Base-by-base conservation (phyloP, 805 yeast genomes). In the Kodamaea kaohsiungensis region DNA sequence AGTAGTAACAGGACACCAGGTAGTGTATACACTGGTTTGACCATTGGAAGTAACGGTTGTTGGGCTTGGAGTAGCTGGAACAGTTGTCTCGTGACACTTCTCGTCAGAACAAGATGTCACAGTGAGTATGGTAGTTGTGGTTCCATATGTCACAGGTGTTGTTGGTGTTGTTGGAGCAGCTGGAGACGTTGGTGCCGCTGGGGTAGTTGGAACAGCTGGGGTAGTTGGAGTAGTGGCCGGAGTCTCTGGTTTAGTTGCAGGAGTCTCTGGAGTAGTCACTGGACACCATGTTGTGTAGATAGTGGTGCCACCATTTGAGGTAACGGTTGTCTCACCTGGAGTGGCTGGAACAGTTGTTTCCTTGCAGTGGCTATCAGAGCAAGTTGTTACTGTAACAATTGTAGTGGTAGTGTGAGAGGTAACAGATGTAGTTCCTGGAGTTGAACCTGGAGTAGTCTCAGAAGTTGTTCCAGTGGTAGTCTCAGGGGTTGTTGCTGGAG, bases 361-460 rank as follows among this genome's bases (percentile, higher is more conserved):
- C 6, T 10, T 10, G 58, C 74, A 70, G 55, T 59, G 60, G 62
- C 66, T 51, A 52, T 71, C 70, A 22, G 68, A 53, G 61, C 79
- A 75, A 16, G 75, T 66, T 52, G 78, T 73, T 59, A 73, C 64
- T 53, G 79, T 75, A 48, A 69, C 70, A 43, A 65, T 65, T 46
- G 70, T 67, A 55, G 76, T 68, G 30, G 79, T 74, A 55, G 81
- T 73, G 66, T 69, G 78, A 42, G 69, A 65, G 22, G 77, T 73
- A 49, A 56, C 66, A 35, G 73, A 67, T 45, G 70, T n/a, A n/a
- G n/a, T n/a, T n/a, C n/a, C n/a, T n/a, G n/a, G n/a, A n/a, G n/a
- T n/a, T n/a, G n/a, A n/a, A n/a, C n/a, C n/a, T n/a, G n/a, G n/a
- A n/a, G n/a, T n/a, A n/a, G n/a, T n/a, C n/a, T n/a, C n/a, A n/a